Conservation (phyloP, 176 grass and related monocot species). For the Carex parvula region DNA sequence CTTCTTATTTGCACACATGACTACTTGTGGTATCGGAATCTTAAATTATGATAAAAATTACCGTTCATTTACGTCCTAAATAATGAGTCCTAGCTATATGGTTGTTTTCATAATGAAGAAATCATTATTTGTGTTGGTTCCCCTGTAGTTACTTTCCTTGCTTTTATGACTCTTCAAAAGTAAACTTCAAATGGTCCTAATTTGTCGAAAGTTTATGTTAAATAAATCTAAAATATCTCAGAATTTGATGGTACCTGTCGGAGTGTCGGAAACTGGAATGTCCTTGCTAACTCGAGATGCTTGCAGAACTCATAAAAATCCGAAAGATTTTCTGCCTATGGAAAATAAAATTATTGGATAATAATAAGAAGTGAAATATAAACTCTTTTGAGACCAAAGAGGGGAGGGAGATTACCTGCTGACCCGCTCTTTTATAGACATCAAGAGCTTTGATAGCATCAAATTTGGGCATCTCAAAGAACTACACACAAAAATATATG, state of each 20-base stretch:
- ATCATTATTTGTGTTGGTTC: not conserved
- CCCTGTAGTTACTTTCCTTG: not conserved
- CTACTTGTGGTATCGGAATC: not conserved
- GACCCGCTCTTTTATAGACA: conserved; percentile 80
- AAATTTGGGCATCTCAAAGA: conserved; percentile 95
- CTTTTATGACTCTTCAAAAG: not conserved
- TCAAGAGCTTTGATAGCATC: conserved; percentile 97
- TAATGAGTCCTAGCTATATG: not conserved
- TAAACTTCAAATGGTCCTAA: not conserved
- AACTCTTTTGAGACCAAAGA: not conserved
- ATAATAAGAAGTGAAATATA: not conserved
- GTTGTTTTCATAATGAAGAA: not conserved
- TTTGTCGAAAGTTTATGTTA: not conserved
- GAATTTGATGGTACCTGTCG: conserved; percentile 57
- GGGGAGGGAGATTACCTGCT: conserved; percentile 49
- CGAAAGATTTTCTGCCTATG: conserved; percentile 88
- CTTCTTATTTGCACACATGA: not conserved
- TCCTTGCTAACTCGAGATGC: conserved; percentile 77
- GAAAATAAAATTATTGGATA: conserved; percentile 21
- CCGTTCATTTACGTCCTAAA: not conserved
- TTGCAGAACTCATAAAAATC: conserved; percentile 85
- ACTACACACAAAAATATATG: conserved; percentile 38
- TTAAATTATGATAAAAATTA: not conserved
- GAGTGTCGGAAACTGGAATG: conserved; percentile 85
- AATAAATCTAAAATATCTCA: not conserved